Evolutionary conservation across 2,329 filamentous ascomycete genomes (phyloP).

Genomic region (Fusarium paranaense): DNA sequence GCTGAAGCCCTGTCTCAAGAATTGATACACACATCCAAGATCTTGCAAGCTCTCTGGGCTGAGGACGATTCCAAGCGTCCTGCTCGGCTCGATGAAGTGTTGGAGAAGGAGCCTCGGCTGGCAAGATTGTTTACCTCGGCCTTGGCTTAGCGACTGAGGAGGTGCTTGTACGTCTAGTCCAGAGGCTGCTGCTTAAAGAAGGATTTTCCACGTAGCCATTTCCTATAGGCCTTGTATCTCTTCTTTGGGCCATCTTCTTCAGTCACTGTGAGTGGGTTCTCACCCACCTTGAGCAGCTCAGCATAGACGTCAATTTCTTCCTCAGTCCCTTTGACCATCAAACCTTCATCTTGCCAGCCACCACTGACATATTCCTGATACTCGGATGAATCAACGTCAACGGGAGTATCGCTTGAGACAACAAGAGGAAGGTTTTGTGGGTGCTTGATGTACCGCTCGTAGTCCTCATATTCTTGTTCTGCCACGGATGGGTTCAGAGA

Average conservation of each 20-base stretch:
- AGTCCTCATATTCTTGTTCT: slow-evolving; percentile 82
- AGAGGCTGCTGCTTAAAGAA: slow-evolving; percentile 91
- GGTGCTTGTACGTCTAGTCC: slow-evolving; percentile 53
- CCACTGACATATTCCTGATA: slow-evolving; percentile 85
- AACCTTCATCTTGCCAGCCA: slow-evolving; percentile 70
- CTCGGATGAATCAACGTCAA: slow-evolving; percentile 70
- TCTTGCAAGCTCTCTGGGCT: slow-evolving; percentile 40
- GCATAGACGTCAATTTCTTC: slow-evolving; percentile 70
- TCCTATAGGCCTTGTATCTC: slow-evolving; percentile 94
- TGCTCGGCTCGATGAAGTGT: slow-evolving; percentile 27
- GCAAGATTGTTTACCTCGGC: slow-evolving; percentile 39
- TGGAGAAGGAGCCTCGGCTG: slow-evolving; percentile 47
- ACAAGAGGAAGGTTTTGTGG: slow-evolving; percentile 90
- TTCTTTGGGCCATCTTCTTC: slow-evolving; percentile 92
- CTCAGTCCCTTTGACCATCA: slow-evolving; percentile 63
- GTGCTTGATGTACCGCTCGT: slow-evolving; percentile 88
- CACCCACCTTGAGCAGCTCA: slow-evolving; percentile 80
- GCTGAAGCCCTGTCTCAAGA: slow-evolving; percentile 21
- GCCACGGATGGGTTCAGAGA: slow-evolving; percentile 88
- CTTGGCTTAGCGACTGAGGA: background rate
- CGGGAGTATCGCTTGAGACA: slow-evolving; percentile 74
- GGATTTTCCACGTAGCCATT: slow-evolving; percentile 95
- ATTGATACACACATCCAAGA: slow-evolving; percentile 34
- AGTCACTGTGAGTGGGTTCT: slow-evolving; percentile 88
- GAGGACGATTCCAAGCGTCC: slow-evolving; percentile 21